A percentile compares a stretch with the other conserved stretches of the same genome.
Conservation (phyloP, 495 filamentous ascomycete genomes). For the Aspergillus sclerotioniger region DNA sequence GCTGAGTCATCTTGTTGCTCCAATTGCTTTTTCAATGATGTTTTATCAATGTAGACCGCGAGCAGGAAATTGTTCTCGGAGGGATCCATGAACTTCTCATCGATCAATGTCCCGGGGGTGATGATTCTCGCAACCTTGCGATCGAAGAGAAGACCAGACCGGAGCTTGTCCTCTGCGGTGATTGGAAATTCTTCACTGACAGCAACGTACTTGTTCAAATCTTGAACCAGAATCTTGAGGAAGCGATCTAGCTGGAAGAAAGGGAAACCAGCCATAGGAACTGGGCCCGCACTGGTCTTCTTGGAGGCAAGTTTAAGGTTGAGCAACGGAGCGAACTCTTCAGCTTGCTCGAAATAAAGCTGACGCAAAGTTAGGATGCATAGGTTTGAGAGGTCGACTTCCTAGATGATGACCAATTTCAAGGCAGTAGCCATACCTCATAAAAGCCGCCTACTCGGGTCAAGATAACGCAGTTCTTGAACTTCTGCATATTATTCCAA, state of each 20-base stretch:
- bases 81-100: conserved; percentile 94
- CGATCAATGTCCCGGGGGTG: conserved; percentile 92
- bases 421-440: conserved; percentile 65
- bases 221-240: conserved; percentile 88
- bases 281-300: conserved; percentile 68
- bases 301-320: conserved; percentile 85
- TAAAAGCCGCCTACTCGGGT: conserved; percentile 95
- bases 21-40: conserved; percentile 21
- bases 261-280: conserved; percentile 93
- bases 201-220: conserved; percentile 85
- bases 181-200: conserved; percentile 89
- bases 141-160: conserved; percentile 74
- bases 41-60: conserved; percentile 58
- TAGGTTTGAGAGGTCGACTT: too few species aligned
- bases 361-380: conserved; percentile 21
- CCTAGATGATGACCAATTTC: neutral
- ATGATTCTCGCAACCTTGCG: conserved; percentile 81
- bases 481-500: conserved; percentile 85
- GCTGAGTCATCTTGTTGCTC: conserved; percentile 20
- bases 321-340: conserved; percentile 79
- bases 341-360: conserved; percentile 92
- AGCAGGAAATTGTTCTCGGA: conserved; percentile 90
- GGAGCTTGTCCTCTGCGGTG: conserved; percentile 60
- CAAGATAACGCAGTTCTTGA: conserved; percentile 82
- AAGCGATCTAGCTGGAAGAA: conserved; percentile 88